A percentile compares a stretch with the other conserved stretches of the same genome.
These are phyloP conservation scores for Wickerhamiella brachini DNA, from an alignment of 805 yeast genomes.

Conservation along the genomic window DNA sequence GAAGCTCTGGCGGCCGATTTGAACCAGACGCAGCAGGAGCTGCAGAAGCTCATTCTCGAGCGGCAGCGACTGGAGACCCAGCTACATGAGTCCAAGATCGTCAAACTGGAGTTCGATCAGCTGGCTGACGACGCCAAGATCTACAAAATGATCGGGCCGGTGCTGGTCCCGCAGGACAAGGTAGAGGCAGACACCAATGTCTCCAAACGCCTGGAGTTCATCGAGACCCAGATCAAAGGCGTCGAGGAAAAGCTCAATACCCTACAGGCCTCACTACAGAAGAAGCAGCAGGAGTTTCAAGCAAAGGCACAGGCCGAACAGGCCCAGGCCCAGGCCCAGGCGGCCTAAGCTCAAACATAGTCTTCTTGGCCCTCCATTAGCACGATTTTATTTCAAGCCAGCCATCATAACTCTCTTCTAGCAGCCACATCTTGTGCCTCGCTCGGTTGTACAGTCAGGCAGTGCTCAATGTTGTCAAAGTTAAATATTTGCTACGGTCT, in stretches of 20 bases:
- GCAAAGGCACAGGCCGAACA: slow-evolving; percentile 5
- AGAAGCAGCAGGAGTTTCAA: slow-evolving; percentile 16
- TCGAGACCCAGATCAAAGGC: slow-evolving; percentile 58
- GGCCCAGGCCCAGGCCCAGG: background rate
- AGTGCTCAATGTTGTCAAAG: too few species aligned
- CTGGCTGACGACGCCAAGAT: slow-evolving; percentile 60
- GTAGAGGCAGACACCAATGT: slow-evolving; percentile 75
- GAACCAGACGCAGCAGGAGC: slow-evolving; percentile 19
- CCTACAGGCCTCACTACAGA: slow-evolving; percentile 43
- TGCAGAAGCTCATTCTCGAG: slow-evolving; percentile 42
- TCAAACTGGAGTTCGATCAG: slow-evolving; percentile 59
- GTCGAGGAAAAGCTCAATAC: slow-evolving; percentile 58
- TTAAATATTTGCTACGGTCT: too few species aligned
- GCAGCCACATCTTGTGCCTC: too few species aligned
- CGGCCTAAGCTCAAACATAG: background rate
- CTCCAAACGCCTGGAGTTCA: slow-evolving; percentile 78
- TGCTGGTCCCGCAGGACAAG: slow-evolving; percentile 77
- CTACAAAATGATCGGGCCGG: slow-evolving; percentile 85
- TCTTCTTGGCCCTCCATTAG: too few species aligned
- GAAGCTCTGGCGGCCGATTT: slow-evolving; percentile 12
- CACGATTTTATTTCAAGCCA: too few species aligned
- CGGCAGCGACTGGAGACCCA: slow-evolving; percentile 89
- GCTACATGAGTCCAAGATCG: slow-evolving; percentile 84
- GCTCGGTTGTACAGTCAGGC: too few species aligned
- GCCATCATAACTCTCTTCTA: too few species aligned